These are phyloP conservation scores for Ganoderma lingzhi DNA, from an alignment of 1,284 basidiomycete genomes.

Conservation along the genomic window DNA sequence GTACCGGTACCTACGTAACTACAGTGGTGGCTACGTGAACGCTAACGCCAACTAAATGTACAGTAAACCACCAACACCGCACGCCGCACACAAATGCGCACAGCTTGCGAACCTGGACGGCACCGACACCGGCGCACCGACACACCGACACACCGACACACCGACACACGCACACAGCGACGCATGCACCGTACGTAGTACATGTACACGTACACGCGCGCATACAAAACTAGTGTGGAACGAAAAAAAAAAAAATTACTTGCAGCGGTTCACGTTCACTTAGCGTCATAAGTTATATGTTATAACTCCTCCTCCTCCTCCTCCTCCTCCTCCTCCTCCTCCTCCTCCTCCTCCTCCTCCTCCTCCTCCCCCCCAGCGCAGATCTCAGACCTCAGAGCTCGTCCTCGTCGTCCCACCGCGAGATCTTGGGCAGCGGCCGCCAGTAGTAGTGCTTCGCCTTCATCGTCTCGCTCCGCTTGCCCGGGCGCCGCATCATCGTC, in stretches of 20 bases:
- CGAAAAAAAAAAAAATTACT: not conserved
- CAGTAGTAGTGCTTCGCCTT: conserved; percentile 87
- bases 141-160: no score
- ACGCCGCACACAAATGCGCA: no score
- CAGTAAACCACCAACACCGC: not conserved
- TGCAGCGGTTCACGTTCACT: conserved; percentile 1
- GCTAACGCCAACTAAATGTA: no score
- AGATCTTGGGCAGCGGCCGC: conserved; percentile 54
- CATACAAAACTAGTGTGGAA: not conserved
- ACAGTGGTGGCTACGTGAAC: no score
- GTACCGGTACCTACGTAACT: not conserved
- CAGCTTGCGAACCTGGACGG: no score
- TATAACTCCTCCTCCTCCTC: no score
- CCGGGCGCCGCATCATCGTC: conserved; percentile 77
- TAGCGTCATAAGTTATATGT: conserved; percentile 10
- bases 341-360: no score
- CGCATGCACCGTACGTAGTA: no score
- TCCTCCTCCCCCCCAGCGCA: no score
- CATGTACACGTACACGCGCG: not conserved
- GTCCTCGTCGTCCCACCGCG: conserved; percentile 45
- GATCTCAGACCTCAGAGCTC: conserved; percentile 31
- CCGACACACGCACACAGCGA: not conserved
- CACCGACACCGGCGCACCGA: no score
- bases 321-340: no score
- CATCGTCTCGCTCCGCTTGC: conserved; percentile 76